Percentiles rank a stretch among this genome's conserved stretches.
These are phyloP conservation scores for Ophiorrhiza pumila DNA, from an alignment of 257 asterid genomes.

Conservation along the genomic window DNA sequence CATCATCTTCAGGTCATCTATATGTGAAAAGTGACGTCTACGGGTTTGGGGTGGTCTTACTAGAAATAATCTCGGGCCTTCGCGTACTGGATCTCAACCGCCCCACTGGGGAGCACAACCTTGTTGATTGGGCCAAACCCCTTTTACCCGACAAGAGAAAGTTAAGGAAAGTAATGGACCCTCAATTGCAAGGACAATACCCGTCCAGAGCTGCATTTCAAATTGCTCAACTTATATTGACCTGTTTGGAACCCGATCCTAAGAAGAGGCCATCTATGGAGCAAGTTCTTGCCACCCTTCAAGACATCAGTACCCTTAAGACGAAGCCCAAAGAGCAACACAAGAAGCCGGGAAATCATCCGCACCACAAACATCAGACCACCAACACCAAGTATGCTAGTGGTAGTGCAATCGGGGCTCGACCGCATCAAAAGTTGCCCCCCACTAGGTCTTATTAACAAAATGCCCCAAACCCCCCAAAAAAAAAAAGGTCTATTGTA, in stretches of 20 bases:
- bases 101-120: slow-evolving; percentile 46
- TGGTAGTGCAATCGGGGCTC: slow-evolving; percentile 2
- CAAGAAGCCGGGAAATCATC: neutral
- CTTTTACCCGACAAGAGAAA: slow-evolving; percentile 50
- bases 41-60: slow-evolving; percentile 75
- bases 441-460: slow-evolving; percentile 24
- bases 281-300: slow-evolving; percentile 38
- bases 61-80: slow-evolving; percentile 65
- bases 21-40: slow-evolving; percentile 84
- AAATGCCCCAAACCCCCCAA: too few relatives aligned
- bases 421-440: neutral
- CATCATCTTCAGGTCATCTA: slow-evolving; percentile 52
- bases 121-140: slow-evolving; percentile 85
- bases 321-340: slow-evolving; percentile 25
- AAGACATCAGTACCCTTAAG: slow-evolving; percentile 29
- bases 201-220: slow-evolving; percentile 47
- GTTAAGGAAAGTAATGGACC: slow-evolving; percentile 61
- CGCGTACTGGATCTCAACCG: slow-evolving; percentile 60
- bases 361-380: slow-evolving; percentile 10
- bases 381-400: slow-evolving; percentile 26
- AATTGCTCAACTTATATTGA: slow-evolving; percentile 37
- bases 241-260: slow-evolving; percentile 70
- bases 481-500: too few relatives aligned
- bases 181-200: slow-evolving; percentile 52
- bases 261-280: slow-evolving; percentile 67